A percentile compares a stretch with the other conserved stretches of the same genome.
These are phyloP conservation scores for Cardamine occulta DNA, from an alignment of 345 rosid genomes.

Conservation along the genomic window DNA sequence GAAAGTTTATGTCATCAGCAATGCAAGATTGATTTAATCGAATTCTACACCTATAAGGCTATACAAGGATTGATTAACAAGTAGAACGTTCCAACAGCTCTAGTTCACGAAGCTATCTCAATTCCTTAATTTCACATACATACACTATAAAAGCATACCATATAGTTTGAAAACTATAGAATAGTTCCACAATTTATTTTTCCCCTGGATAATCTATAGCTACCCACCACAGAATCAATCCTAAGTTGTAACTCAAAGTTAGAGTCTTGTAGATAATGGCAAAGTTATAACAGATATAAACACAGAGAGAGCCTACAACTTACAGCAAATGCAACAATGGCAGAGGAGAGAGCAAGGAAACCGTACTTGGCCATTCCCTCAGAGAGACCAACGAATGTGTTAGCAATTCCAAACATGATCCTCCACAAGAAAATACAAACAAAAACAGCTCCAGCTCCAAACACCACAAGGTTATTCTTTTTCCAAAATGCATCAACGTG, in stretches of 20 bases:
- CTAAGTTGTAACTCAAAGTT: not conserved
- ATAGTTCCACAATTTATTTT: not conserved
- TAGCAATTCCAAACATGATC: slow-evolving; percentile 90
- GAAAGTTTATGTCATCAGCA: not conserved
- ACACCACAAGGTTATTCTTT: slow-evolving; percentile 65
- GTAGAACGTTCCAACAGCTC: slow-evolving; percentile 13
- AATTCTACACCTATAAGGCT: not conserved
- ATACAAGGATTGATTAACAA: not conserved
- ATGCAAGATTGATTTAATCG: not conserved
- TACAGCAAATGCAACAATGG: slow-evolving; percentile 85
- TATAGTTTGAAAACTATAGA: no score
- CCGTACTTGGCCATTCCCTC: slow-evolving; percentile 96
- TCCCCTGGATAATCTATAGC: not conserved
- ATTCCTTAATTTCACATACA: slow-evolving; percentile 1
- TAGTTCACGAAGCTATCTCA: slow-evolving; percentile 7
- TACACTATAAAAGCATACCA: not conserved
- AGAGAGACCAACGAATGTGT: slow-evolving; percentile 75
- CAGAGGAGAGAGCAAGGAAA: slow-evolving; percentile 88
- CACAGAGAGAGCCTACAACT: slow-evolving; percentile 35
- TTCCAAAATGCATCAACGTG: slow-evolving; percentile 80
- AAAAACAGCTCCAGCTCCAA: slow-evolving; percentile 71
- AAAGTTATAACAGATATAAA: not conserved
- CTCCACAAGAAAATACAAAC: slow-evolving; percentile 79
- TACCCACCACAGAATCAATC: slow-evolving; percentile 6
- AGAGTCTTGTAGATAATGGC: not conserved